phyloP scores from a whole-genome alignment of 139 green algal species.

The Chlamydomonas incerta region DNA sequence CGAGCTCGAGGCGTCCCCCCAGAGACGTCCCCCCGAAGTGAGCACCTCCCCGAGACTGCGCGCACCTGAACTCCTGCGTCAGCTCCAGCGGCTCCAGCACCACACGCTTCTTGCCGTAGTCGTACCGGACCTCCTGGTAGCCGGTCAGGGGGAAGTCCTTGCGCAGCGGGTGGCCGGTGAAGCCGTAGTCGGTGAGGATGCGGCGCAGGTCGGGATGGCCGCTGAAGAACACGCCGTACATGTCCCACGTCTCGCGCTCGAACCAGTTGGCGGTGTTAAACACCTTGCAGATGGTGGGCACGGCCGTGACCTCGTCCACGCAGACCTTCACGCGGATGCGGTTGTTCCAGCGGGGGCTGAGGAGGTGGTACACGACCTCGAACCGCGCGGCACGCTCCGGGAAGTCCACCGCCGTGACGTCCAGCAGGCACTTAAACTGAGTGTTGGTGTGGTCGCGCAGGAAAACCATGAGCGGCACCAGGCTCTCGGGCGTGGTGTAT shows the following conservation, averaged over 20 bases:
- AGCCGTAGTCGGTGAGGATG: conserved; percentile 94
- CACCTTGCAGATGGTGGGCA: conserved; percentile 60
- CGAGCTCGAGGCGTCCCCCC: too few relatives aligned
- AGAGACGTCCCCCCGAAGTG: too few relatives aligned
- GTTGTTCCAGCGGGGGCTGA: conserved; percentile 69
- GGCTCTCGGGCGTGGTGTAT: conserved; percentile 67
- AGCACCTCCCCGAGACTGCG: too few relatives aligned
- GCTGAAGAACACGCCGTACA: conserved; percentile 93
- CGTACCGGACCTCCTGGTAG: conserved; percentile 84
- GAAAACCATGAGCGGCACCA: conserved; percentile 71
- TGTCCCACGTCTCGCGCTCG: conserved; percentile 91
- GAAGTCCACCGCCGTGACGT: conserved; percentile 90
- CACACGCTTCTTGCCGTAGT: conserved; percentile 76
- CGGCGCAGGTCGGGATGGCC: conserved; percentile 89
- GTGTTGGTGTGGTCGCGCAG: conserved; percentile 83
- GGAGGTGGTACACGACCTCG: conserved; percentile 86
- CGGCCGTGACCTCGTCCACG: conserved; percentile 73
- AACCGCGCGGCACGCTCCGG: conserved; percentile 80
- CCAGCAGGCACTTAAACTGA: conserved; percentile 85
- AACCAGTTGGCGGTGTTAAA: conserved; percentile 76
- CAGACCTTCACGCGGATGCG: conserved; percentile 75
- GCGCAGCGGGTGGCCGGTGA: conserved; percentile 87
- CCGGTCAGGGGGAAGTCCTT: conserved; percentile 93
- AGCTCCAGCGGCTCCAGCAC: conserved; percentile 75
- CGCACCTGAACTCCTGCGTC: conserved; percentile 64